These are phyloP conservation scores for Solanum stenotomum DNA, from an alignment of 257 asterid genomes.

Conservation along the genomic window DNA sequence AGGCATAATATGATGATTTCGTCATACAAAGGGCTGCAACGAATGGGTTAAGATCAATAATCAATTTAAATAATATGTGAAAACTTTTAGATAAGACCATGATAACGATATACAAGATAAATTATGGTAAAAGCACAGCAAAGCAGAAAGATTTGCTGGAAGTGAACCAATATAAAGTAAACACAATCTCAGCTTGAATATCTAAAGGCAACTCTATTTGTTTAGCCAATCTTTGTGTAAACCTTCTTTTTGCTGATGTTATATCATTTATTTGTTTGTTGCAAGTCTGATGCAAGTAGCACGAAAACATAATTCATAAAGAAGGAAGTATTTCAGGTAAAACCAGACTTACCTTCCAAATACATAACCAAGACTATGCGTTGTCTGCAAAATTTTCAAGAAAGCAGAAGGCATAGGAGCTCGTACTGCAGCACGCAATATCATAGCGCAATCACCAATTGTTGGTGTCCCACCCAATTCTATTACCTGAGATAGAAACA, in stretches of 20 bases:
- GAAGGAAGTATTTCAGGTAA: neutral
- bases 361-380: constrained; percentile 73
- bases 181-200: neutral
- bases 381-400: constrained; percentile 82
- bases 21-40: constrained; percentile 71
- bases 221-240: neutral
- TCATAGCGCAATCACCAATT: constrained; percentile 88
- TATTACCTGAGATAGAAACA: constrained; percentile 57
- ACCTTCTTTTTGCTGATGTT: neutral
- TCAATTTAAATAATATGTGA: neutral
- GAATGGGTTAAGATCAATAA: constrained; percentile 8
- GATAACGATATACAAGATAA: neutral
- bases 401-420: constrained; percentile 93
- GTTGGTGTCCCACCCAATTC: constrained; percentile 94
- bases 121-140: neutral
- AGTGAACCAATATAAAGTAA: neutral
- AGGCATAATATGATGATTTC: constrained; percentile 67
- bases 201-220: neutral
- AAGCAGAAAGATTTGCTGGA: neutral
- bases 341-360: constrained; percentile 61
- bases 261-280: neutral
- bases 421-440: constrained; percentile 92
- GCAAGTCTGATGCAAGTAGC: neutral
- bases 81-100: neutral
- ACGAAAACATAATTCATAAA: neutral